These are phyloP conservation scores for Choricystis sp. DNA, from an alignment of 139 green algal species.

Conservation along the genomic window DNA sequence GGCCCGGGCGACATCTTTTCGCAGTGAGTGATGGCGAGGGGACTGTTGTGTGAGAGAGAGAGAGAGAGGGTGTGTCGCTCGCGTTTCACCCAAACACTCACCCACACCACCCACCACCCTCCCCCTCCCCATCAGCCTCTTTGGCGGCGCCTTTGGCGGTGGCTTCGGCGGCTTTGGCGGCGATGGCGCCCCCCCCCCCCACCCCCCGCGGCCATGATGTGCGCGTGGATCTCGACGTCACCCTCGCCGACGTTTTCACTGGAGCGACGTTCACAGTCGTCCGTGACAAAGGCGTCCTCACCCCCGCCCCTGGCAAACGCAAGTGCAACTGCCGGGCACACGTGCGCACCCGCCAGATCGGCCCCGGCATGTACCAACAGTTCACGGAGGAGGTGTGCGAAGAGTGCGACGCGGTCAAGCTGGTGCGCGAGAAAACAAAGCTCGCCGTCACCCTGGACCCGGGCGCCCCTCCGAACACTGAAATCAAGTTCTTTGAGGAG, in stretches of 20 bases:
- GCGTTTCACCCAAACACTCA: neutral
- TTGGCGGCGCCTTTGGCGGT: slow-evolving; percentile 46
- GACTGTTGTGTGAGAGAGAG: neutral
- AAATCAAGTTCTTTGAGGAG: slow-evolving; percentile 90
- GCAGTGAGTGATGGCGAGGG: slow-evolving; percentile 26
- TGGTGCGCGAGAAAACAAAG: slow-evolving; percentile 50
- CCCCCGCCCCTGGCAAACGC: slow-evolving; percentile 66
- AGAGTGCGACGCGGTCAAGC: slow-evolving; percentile 78
- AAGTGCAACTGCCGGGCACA: slow-evolving; percentile 94
- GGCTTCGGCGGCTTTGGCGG: slow-evolving; percentile 33
- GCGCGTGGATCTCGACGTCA: slow-evolving; percentile 62
- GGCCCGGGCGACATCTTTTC: slow-evolving; percentile 71
- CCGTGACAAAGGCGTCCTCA: slow-evolving; percentile 84
- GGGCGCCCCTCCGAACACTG: slow-evolving; percentile 65
- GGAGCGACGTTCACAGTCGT: slow-evolving; percentile 63
- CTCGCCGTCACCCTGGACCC: slow-evolving; percentile 83
- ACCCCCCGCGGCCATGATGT: slow-evolving; percentile 74
- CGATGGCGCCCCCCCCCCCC: slow-evolving; percentile 59
- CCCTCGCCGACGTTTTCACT: slow-evolving; percentile 81
- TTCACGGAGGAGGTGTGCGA: slow-evolving; percentile 76
- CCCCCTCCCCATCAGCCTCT: slow-evolving; percentile 35
- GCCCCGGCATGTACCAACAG: slow-evolving; percentile 98
- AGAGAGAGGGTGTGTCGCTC: neutral
- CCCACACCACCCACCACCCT: neutral
- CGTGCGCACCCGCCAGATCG: slow-evolving; percentile 86